These are phyloP conservation scores for Solanum pennellii DNA, from an alignment of 257 asterid species.

Conservation along the genomic window DNA sequence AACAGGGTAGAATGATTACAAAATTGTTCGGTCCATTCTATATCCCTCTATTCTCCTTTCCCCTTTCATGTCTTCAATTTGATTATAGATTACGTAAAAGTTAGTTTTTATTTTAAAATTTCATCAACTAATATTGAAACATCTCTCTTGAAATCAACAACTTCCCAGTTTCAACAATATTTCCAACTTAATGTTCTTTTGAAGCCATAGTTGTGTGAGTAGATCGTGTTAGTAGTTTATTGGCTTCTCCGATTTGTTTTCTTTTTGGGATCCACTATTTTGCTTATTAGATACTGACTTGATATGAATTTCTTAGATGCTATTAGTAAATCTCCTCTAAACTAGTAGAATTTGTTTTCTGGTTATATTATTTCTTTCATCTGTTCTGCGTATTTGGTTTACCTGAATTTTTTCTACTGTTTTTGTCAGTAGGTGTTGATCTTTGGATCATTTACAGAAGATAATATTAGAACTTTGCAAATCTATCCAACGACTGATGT, in stretches of 20 bases:
- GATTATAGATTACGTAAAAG: background rate
- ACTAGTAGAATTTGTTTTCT: background rate
- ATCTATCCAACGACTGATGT: constrained; percentile 23
- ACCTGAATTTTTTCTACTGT: background rate
- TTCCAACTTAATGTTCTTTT: background rate
- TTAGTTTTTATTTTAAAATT: background rate
- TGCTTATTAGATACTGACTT: background rate
- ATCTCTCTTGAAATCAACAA: background rate
- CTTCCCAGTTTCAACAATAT: background rate
- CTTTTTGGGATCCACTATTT: background rate
- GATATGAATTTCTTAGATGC: background rate
- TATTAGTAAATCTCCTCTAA: background rate
- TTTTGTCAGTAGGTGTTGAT: constrained; percentile 38
- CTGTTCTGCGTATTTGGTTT: background rate
- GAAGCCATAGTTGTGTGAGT: background rate
- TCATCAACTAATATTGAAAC: background rate
- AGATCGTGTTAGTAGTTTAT: background rate
- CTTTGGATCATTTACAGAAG: constrained; percentile 78
- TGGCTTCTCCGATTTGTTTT: background rate
- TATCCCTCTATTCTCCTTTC: background rate
- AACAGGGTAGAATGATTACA: background rate
- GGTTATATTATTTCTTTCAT: background rate
- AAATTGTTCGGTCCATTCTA: background rate
- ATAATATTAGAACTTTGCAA: constrained; percentile 50
- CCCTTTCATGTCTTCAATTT: background rate